Evolutionary conservation across 768 basidiomycete species (phyloP).

Genomic region (Lentinus tigrinus): DNA sequence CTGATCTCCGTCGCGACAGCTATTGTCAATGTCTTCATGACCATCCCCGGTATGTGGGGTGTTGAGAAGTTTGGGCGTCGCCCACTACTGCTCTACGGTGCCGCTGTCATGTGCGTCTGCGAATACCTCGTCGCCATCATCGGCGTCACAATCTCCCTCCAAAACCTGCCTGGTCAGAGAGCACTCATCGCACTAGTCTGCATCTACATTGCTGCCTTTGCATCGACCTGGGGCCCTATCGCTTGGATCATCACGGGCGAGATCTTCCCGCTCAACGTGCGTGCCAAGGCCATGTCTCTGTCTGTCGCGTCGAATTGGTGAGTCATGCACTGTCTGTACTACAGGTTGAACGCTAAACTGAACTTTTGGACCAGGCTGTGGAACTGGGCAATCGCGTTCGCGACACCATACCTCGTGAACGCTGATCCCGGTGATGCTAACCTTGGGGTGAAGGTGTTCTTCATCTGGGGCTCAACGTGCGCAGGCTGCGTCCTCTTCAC

Average conservation of each 20-base stretch:
- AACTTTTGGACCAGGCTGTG: slow-evolving; percentile 34
- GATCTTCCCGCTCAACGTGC: slow-evolving; percentile 77
- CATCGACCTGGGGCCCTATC: slow-evolving; percentile 67
- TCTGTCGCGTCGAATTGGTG: slow-evolving; percentile 66
- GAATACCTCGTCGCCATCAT: slow-evolving; percentile 74
- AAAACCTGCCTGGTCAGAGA: slow-evolving; percentile 51
- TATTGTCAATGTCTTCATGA: slow-evolving; percentile 74
- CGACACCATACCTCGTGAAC: slow-evolving; percentile 52
- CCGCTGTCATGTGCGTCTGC: slow-evolving; percentile 78
- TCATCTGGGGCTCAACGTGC: slow-evolving; percentile 78
- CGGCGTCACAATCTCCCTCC: slow-evolving; percentile 42
- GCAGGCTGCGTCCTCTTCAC: slow-evolving; percentile 70
- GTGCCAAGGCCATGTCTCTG: slow-evolving; percentile 76
- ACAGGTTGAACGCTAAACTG: background rate
- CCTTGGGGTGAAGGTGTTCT: slow-evolving; percentile 78
- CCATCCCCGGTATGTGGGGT: slow-evolving; percentile 72
- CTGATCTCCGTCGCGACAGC: slow-evolving; percentile 63
- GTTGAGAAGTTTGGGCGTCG: slow-evolving; percentile 81
- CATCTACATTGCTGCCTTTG: slow-evolving; percentile 41
- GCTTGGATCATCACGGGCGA: slow-evolving; percentile 64
- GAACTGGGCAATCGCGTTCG: slow-evolving; percentile 69
- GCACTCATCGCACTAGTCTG: slow-evolving; percentile 54
- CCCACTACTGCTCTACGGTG: slow-evolving; percentile 70
- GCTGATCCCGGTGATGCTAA: slow-evolving; percentile 44
- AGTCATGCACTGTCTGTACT: background rate